phyloP scores from a whole-genome alignment of 345 rosid species.

The Eucalyptus melliodora region DNA sequence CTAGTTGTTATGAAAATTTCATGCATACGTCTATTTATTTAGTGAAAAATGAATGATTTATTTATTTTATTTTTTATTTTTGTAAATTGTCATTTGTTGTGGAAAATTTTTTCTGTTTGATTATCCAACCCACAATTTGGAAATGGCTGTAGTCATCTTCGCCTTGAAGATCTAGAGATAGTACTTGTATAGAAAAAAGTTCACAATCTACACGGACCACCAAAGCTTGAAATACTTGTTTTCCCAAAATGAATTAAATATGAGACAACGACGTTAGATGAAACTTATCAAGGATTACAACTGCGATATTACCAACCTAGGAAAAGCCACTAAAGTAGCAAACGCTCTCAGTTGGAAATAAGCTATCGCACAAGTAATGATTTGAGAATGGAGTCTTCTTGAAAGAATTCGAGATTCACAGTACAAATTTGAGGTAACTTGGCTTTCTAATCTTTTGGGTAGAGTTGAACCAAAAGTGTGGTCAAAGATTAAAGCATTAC shows the following conservation, averaged over 20 bases:
- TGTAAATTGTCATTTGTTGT: accelerated
- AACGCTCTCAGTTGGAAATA: accelerated
- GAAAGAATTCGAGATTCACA: accelerated
- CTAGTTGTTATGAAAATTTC: accelerated
- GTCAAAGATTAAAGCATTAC: too few species aligned
- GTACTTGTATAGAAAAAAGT: accelerated
- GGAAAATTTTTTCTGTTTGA: accelerated
- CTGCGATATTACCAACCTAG: accelerated
- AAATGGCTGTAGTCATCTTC: accelerated
- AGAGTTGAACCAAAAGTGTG: too few species aligned
- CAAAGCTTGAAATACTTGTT: too few species aligned
- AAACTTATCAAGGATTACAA: accelerated
- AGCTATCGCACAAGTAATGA: accelerated
- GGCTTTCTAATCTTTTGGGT: too few species aligned
- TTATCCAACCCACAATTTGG: accelerated
- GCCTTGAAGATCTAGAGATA: accelerated
- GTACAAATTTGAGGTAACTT: accelerated
- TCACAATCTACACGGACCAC: accelerated
- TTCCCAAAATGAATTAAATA: too few species aligned
- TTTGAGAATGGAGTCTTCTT: too few species aligned
- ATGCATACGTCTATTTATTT: accelerated
- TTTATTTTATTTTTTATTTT: too few species aligned
- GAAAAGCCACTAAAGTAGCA: too few species aligned
- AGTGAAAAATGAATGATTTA: accelerated
- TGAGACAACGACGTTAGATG: too few species aligned